These are phyloP conservation scores for Uromyces viciae-fabae DNA, from an alignment of 1,284 basidiomycete genomes.

Conservation along the genomic window DNA sequence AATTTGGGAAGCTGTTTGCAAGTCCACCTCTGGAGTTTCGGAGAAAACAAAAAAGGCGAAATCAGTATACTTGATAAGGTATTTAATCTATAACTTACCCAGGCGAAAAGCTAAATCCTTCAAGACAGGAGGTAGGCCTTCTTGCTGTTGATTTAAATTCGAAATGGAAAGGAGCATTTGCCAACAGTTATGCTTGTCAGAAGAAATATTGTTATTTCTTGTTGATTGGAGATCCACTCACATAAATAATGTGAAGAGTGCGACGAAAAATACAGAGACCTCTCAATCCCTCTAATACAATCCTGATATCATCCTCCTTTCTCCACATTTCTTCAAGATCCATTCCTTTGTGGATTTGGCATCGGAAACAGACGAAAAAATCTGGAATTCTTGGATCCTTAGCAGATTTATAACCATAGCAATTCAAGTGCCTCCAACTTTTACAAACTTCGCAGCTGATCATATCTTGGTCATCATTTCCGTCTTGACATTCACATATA, in stretches of 20 bases:
- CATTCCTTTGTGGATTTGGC: constrained; percentile 28
- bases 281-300: constrained; percentile 32
- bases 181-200: background rate
- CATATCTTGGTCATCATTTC: constrained; percentile 35
- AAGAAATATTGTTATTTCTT: too few relatives aligned
- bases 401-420: constrained; percentile 34
- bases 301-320: constrained; percentile 38
- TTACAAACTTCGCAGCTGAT: constrained; percentile 18
- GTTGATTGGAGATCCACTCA: background rate
- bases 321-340: constrained; percentile 30
- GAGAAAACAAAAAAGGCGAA: too few relatives aligned
- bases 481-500: constrained; percentile 38
- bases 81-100: background rate
- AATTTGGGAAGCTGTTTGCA: constrained; percentile 28
- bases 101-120: constrained; percentile 26
- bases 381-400: constrained; percentile 36
- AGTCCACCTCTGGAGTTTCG: constrained; percentile 26
- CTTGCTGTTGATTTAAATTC: constrained; percentile 1
- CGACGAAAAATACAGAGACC: constrained; percentile 37
- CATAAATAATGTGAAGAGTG: constrained; percentile 38
- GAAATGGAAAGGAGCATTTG: background rate
- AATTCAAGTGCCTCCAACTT: constrained; percentile 34
- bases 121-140: constrained; percentile 28
- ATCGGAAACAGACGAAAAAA: constrained; percentile 27
- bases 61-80: too few relatives aligned